phyloP scores from a whole-genome alignment of 1,284 basidiomycete genomes.

The Athelia sp. region DNA sequence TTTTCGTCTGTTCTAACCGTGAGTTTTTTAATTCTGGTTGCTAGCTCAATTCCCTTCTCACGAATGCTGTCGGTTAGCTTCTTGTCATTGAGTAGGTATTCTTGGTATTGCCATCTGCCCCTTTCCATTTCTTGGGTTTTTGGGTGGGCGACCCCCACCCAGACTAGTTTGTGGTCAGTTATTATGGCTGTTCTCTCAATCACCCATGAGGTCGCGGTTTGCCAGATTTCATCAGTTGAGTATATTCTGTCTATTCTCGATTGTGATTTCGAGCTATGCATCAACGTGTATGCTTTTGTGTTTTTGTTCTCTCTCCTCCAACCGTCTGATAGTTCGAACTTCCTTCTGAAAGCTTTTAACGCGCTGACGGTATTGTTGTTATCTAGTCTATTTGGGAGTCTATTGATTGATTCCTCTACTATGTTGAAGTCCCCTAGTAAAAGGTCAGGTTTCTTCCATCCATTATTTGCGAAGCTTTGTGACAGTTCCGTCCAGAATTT shows the following conservation, averaged over 20 bases:
- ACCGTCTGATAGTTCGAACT: slow-evolving; percentile 29
- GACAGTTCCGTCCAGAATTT: slow-evolving; percentile 24
- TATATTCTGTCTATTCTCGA: slow-evolving; percentile 36
- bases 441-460: slow-evolving; percentile 11
- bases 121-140: slow-evolving; percentile 21
- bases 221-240: slow-evolving; percentile 2
- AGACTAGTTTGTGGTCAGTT: slow-evolving; percentile 27
- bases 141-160: slow-evolving; percentile 14
- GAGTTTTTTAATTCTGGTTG: slow-evolving; percentile 1
- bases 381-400: slow-evolving; percentile 8
- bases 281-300: slow-evolving; percentile 22
- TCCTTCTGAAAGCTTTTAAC: slow-evolving; percentile 1
- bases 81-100: slow-evolving; percentile 17
- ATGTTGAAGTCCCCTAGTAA: slow-evolving; percentile 8
- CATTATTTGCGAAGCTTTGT: slow-evolving; percentile 4
- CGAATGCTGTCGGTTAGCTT: slow-evolving; percentile 6
- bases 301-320: slow-evolving; percentile 27
- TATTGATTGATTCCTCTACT: slow-evolving; percentile 9
- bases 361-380: slow-evolving; percentile 12
- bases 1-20: not conserved
- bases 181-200: slow-evolving; percentile 13
- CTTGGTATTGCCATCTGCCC: slow-evolving; percentile 25
- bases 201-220: slow-evolving; percentile 19
- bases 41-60: not conserved
- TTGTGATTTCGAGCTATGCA: slow-evolving; percentile 17